Evolutionary conservation across 75 land plant genomes (phyloP).

Genomic region (Pinus taeda): DNA sequence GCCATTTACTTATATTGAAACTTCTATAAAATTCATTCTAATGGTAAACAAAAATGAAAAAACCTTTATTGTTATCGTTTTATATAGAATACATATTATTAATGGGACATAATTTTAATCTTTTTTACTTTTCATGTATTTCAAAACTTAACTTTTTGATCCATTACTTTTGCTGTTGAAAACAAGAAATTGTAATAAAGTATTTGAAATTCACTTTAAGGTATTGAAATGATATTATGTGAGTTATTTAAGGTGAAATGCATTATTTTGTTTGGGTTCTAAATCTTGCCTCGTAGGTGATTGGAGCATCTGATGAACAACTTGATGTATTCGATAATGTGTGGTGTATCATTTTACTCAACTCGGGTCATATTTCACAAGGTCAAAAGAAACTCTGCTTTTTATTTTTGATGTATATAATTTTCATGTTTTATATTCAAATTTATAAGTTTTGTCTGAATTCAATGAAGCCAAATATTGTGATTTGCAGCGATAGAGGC

Average conservation of each 20-base stretch:
- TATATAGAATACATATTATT: no score
- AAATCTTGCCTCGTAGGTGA: constrained; percentile 42
- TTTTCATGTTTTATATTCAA: neutral
- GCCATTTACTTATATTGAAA: no score
- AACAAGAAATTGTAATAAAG: neutral
- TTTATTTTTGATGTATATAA: neutral
- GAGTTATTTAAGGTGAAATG: no score
- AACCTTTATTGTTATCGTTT: no score
- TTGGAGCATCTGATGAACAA: constrained; percentile 98
- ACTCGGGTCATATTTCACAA: constrained; percentile 42
- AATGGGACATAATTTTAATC: no score
- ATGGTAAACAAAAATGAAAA: no score
- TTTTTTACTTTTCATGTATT: no score
- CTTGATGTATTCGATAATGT: constrained; percentile 88
- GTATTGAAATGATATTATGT: neutral
- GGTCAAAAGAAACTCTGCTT: constrained; percentile 29
- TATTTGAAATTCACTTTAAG: neutral
- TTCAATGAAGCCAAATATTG: neutral
- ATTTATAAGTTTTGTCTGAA: neutral
- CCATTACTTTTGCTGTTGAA: neutral
- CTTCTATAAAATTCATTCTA: no score
- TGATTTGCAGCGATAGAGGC: constrained; percentile 41
- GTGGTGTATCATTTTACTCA: constrained; percentile 49
- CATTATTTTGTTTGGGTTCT: no score
- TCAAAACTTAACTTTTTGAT: neutral